phyloP scores from a whole-genome alignment of 148 eudicot species.

The Hydrangea macrophylla region DNA sequence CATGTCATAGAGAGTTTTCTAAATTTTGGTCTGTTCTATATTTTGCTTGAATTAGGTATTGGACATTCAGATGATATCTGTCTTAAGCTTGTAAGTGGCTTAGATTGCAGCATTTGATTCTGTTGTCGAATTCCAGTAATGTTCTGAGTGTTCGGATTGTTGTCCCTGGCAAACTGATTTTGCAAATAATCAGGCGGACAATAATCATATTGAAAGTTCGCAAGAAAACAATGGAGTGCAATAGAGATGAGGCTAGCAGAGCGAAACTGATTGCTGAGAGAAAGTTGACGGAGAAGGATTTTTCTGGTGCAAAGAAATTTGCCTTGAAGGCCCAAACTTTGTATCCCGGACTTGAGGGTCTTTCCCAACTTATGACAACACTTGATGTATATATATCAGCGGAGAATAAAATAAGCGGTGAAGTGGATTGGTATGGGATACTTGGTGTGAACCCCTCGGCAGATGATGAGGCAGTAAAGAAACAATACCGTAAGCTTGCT shows the following conservation, averaged over 20 bases:
- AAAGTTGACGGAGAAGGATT: constrained; percentile 42
- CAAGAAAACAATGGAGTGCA: constrained; percentile 43
- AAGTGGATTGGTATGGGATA: constrained; percentile 74
- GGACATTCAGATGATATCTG: constrained; percentile 11
- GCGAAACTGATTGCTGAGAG: constrained; percentile 55
- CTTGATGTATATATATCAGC: constrained; percentile 49
- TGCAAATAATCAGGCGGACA: constrained; percentile 1
- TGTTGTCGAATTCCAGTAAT: neutral
- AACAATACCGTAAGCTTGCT: constrained; percentile 55
- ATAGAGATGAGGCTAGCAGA: constrained; percentile 50
- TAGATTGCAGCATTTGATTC: constrained; percentile 7
- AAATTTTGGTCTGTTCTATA: neutral
- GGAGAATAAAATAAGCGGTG: constrained; percentile 47
- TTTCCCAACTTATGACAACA: constrained; percentile 38
- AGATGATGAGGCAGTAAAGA: constrained; percentile 65
- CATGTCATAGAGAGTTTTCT: neutral
- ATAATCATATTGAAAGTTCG: neutral
- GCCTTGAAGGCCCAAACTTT: constrained; percentile 46
- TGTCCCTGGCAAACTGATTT: neutral
- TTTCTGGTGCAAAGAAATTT: constrained; percentile 50
- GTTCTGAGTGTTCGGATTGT: no score
- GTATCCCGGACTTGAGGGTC: constrained; percentile 46
- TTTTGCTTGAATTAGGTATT: constrained; percentile 14
- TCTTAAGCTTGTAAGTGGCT: constrained; percentile 1
- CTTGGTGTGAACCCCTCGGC: constrained; percentile 60